Conservation (phyloP, 306 rosid genomes). For the Sicyos edulis region DNA sequence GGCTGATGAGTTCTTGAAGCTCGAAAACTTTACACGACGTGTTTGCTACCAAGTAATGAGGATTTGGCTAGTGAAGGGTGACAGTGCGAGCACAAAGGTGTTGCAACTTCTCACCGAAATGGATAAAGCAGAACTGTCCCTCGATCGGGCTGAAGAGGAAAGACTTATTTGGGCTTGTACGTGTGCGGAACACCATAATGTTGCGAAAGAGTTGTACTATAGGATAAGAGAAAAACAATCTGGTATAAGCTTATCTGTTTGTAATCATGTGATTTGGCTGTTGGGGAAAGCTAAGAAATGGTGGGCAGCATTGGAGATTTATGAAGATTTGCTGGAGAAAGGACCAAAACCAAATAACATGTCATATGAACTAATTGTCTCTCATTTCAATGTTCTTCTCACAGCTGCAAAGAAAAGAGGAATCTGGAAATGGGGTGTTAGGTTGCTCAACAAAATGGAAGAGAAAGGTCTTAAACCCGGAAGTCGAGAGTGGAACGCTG, state of each 20-base stretch:
- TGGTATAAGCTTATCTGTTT: slow-evolving; percentile 68
- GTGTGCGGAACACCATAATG: slow-evolving; percentile 63
- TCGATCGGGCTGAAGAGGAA: slow-evolving; percentile 51
- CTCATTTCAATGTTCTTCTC: slow-evolving; percentile 79
- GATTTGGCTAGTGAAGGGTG: slow-evolving; percentile 59
- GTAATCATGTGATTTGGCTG: slow-evolving; percentile 91
- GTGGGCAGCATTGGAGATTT: slow-evolving; percentile 95
- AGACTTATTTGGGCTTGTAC: slow-evolving; percentile 92
- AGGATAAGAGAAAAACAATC: slow-evolving; percentile 55
- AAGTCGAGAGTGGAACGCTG: slow-evolving; percentile 81
- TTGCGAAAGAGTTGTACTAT: slow-evolving; percentile 66
- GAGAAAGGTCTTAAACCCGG: slow-evolving; percentile 90
- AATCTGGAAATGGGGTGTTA: slow-evolving; percentile 90
- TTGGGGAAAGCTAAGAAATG: slow-evolving; percentile 93
- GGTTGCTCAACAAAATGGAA: slow-evolving; percentile 93
- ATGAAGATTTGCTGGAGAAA: slow-evolving; percentile 82
- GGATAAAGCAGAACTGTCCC: slow-evolving; percentile 66
- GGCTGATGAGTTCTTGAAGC: slow-evolving; percentile 55
- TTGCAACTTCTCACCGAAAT: slow-evolving; percentile 49
- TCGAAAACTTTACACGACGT: slow-evolving; percentile 61
- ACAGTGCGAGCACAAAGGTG: slow-evolving; percentile 48
- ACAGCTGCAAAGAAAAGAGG: slow-evolving; percentile 65
- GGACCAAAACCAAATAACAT: slow-evolving; percentile 87
- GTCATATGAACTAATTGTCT: slow-evolving; percentile 68
- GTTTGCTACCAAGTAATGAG: slow-evolving; percentile 95